Evolutionary conservation across 1,139 yeast genomes (phyloP), one percentile per base, ranked within the genome.

Genomic region (Pichia cactophila): DNA sequence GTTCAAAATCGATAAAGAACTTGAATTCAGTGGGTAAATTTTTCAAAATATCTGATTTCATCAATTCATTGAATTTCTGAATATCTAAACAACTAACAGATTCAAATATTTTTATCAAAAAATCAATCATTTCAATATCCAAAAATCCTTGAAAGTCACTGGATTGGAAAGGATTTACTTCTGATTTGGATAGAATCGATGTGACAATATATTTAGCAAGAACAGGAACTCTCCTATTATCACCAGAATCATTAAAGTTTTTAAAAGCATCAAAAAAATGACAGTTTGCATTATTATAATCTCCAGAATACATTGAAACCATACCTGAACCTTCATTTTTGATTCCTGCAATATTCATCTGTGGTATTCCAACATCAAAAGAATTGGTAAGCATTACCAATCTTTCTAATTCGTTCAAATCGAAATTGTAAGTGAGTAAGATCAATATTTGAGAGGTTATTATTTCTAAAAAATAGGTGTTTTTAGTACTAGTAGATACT

Each of bases 161-260:
- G 3, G 81, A 74, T 55, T 75, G 78, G 60, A 85, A 83, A 0
- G 89, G 88, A 57, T 83, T 81, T 53, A 85, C 78, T 46, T 72
- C 75, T 50, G 79, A 77, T 54, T 80, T 83, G 16, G 86, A 76
- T 44, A 86, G 66, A 54, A 86, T 69, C 9, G 85, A 80, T 31
- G 87, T 77, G 11, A 86, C 62, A 3, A 82, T 80, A 54, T 82
- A 73, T 62, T 81, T 83, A 55, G 80, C 79, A 54, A 86, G 70
- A 5, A 81, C 77, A 28, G 66, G 63, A 35, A 75, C 70, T 51
- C 86, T 74, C 48, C 84, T 74, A 45, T 70, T 70, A 50, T 85
- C 80, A 1, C 94, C 95, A 29, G 87, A 83, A 64, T 86, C 95
- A 62, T 86, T 94, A 63, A 80, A 86, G 55, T 77, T 81, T 58